Evolutionary conservation across 257 asterid species (phyloP).

Genomic region (Plectranthus barbatus): DNA sequence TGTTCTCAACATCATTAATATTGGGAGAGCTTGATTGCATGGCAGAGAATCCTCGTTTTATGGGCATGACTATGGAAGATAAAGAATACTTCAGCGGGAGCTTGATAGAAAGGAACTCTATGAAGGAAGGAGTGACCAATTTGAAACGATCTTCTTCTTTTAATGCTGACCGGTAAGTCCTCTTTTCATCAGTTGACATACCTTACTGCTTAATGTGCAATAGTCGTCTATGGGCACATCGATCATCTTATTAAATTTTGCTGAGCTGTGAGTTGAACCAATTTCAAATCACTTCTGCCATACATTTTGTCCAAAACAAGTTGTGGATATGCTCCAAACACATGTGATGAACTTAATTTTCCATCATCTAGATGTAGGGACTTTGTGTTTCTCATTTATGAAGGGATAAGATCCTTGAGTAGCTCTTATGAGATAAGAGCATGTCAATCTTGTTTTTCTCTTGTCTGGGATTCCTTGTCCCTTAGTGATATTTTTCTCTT

Average conservation of each 20-base stretch:
- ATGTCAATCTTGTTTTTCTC: not conserved
- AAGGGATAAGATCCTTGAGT: not conserved
- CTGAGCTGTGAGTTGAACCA: not conserved
- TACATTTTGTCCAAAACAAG: not conserved
- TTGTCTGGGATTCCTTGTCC: not conserved
- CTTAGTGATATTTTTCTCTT: not conserved
- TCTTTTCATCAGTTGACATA: not conserved
- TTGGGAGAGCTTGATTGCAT: constrained; percentile 73
- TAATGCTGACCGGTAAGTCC: constrained; percentile 67
- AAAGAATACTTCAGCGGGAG: constrained; percentile 94
- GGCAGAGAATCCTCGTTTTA: constrained; percentile 59
- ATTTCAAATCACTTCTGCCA: not conserved
- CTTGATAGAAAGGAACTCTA: constrained; percentile 60
- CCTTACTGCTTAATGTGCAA: not conserved
- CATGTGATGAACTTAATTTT: not conserved
- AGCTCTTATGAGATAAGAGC: not conserved
- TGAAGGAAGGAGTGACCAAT: constrained; percentile 54
- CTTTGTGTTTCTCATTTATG: not conserved
- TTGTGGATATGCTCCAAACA: not conserved
- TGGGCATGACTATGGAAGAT: constrained; percentile 61
- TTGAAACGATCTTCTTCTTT: constrained; percentile 80
- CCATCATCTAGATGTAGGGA: not conserved
- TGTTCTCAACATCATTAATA: constrained; percentile 63
- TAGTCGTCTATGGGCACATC: not conserved
- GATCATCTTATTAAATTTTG: not conserved